A percentile compares a stretch with the other conserved stretches of the same genome.
phyloP scores from a whole-genome alignment of 164 flowering plant species.

The Vitis rotundifolia region DNA sequence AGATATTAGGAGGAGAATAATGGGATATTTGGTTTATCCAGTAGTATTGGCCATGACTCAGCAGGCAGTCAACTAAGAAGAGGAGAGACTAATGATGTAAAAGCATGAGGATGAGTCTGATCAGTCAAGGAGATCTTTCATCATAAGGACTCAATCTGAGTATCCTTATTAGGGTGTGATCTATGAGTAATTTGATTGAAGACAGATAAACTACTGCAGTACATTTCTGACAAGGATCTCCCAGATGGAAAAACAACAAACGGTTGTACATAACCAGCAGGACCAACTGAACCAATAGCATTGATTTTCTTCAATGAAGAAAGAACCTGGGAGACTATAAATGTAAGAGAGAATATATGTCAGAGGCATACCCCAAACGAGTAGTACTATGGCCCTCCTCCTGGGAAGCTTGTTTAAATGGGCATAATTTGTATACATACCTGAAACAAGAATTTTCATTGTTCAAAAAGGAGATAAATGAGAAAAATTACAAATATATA shows the following conservation, averaged over 20 bases:
- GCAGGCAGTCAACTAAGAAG: neutral
- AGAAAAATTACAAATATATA: neutral
- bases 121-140: too few species aligned
- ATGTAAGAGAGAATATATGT: neutral
- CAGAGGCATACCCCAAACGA: slow-evolving; percentile 66
- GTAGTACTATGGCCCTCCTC: slow-evolving; percentile 81
- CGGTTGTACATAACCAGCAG: neutral
- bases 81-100: neutral
- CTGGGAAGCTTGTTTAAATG: slow-evolving; percentile 92
- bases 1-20: neutral
- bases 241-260: neutral
- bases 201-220: neutral
- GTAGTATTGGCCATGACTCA: neutral
- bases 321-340: neutral
- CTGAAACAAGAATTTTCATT: slow-evolving; percentile 34
- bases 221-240: neutral
- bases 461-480: neutral
- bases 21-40: neutral
- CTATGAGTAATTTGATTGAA: too few species aligned
- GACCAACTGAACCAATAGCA: neutral
- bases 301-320: neutral
- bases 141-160: too few species aligned
- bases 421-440: slow-evolving; percentile 94
- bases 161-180: too few species aligned
- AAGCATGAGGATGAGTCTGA: neutral